Conservation (phyloP, 345 rosid genomes). For the Ceriops tagal region DNA sequence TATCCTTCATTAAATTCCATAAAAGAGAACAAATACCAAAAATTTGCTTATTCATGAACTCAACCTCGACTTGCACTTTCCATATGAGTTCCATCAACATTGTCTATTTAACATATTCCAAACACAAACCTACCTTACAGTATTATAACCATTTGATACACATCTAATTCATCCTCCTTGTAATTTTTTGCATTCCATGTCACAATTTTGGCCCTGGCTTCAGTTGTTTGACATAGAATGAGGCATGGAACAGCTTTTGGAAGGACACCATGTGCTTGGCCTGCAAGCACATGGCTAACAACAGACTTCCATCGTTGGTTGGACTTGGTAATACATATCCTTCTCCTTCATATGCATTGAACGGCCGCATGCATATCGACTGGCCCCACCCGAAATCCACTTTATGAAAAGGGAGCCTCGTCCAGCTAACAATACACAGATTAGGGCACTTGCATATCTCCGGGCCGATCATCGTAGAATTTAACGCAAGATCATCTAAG, state of each 20-base stretch:
- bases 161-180: too few species aligned
- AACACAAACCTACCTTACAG: too few species aligned
- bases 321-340: constrained; percentile 3
- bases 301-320: neutral
- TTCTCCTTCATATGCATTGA: constrained; percentile 3
- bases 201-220: neutral
- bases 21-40: too few species aligned
- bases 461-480: neutral
- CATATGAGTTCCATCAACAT: too few species aligned
- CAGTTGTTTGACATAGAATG: neutral
- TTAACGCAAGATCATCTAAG: neutral
- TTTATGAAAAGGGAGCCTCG: neutral
- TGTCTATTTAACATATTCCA: too few species aligned
- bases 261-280: constrained; percentile 12
- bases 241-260: neutral
- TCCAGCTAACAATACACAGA: constrained; percentile 5
- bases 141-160: too few species aligned
- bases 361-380: constrained; percentile 1
- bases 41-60: too few species aligned
- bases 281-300: constrained; percentile 6
- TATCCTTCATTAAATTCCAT: too few species aligned
- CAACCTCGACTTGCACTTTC: too few species aligned
- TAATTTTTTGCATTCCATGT: neutral
- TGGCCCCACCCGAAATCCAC: constrained; percentile 22
- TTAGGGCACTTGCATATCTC: neutral